phyloP scores from a whole-genome alignment of 495 filamentous ascomycete genomes.

The Halenospora varia region DNA sequence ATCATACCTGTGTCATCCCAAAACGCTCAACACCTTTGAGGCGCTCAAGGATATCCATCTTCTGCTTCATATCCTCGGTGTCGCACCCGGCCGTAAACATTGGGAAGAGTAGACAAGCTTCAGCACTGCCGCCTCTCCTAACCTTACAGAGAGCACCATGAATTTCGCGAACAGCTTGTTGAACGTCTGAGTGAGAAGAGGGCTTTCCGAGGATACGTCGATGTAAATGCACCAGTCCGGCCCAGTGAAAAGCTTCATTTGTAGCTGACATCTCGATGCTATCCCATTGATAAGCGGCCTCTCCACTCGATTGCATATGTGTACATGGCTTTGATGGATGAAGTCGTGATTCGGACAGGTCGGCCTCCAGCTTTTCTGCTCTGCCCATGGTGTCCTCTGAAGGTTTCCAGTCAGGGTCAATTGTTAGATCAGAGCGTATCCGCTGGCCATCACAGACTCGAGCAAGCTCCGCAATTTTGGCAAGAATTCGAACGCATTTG shows the following conservation, averaged over 20 bases:
- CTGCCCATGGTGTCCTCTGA: conserved; percentile 45
- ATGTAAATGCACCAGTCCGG: conserved; percentile 73
- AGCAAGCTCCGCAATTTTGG: conserved; percentile 69
- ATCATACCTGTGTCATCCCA: conserved; percentile 57
- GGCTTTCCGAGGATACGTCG: conserved; percentile 64
- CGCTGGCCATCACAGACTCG: conserved; percentile 65
- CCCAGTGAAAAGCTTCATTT: conserved; percentile 77
- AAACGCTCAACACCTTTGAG: conserved; percentile 67
- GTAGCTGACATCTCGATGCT: conserved; percentile 68
- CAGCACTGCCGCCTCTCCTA: conserved; percentile 61
- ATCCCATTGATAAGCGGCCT: conserved; percentile 45
- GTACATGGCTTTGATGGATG: conserved; percentile 37
- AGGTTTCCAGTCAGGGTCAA: conserved; percentile 55
- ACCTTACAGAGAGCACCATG: conserved; percentile 59
- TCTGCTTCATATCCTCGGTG: conserved; percentile 48
- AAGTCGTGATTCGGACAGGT: conserved; percentile 36
- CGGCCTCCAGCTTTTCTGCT: conserved; percentile 55
- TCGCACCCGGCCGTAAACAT: conserved; percentile 86
- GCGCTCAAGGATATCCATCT: conserved; percentile 59
- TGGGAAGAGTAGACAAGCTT: conserved; percentile 75
- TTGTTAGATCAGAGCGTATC: conserved; percentile 52
- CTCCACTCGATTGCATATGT: conserved; percentile 43
- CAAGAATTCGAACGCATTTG: conserved; percentile 65
- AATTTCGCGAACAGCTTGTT: conserved; percentile 60
- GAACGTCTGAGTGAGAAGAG: conserved; percentile 52